Evolutionary conservation across 2,329 filamentous ascomycete species (phyloP), one percentile per base, ranked within the genome.

Genomic region (Phialophora macrospora): DNA sequence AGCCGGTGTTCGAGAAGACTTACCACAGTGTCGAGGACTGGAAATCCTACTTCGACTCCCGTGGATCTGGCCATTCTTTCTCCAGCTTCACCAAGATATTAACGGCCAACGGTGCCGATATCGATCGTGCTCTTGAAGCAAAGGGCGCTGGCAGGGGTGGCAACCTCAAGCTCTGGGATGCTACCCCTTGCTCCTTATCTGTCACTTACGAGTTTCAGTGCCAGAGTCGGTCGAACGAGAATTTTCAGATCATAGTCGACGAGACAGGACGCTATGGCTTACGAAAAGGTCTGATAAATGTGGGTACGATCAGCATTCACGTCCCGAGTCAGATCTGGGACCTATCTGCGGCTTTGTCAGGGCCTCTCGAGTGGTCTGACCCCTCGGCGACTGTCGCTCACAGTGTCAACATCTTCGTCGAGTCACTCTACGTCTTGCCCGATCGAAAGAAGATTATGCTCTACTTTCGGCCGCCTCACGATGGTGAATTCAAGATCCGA

Each of bases 121-220:
- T 80, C 54, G 78, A 81, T 61, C 68, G 76, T 56, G 72, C 79
- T 6, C 68, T 81, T 9, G 73, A 76, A 63, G 55, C 79, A 41
- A 74, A 75, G 46, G 72, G 70, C 4, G 32, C 57, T 11, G 67
- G 69, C 11, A 68, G 72, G 48, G 62, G 26, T 7, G 62, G 24
- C 12, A 55, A 41, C 9, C 26, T 22, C 51, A 67, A 55, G 54
- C 58, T 67, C 26, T 68, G 64, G 61, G 63, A 55, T 49, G 24
- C 60, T 11, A 3, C 38, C 4, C 66, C 70, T 11, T 56, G 55
- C 24, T 55, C 60, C 2, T 51, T 32, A 22, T 60, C 62, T 8
- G 65, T 79, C 4, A 69, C 59, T 4, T 80, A 79, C 54, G 78
- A 81, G 55, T 80, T 78, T 38, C 74, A 78, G 34, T 81, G 79